Evolutionary conservation across 106 monocot genomes (phyloP).

Genomic region (Dendrobium catenatum): DNA sequence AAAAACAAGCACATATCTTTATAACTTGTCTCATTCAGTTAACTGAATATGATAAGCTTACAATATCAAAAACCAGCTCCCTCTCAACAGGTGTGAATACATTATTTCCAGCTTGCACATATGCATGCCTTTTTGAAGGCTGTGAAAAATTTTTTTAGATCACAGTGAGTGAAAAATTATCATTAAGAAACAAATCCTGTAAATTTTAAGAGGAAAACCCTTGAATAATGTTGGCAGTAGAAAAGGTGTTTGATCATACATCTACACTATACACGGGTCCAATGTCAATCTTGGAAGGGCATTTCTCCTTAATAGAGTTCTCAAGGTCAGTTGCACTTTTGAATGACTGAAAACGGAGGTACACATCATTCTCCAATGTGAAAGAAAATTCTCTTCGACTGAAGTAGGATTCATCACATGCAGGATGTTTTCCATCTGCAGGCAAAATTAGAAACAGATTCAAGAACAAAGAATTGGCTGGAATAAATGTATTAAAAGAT

Average conservation of each 20-base stretch:
- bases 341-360: constrained; percentile 86
- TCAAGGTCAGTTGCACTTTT: constrained; percentile 64
- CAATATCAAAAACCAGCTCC: constrained; percentile 97
- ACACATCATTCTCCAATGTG: constrained; percentile 77
- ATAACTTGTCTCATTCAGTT: constrained; percentile 3
- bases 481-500: background rate
- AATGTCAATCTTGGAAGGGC: constrained; percentile 86
- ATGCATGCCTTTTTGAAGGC: constrained; percentile 83
- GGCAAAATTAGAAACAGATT: background rate
- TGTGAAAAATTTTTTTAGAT: constrained; percentile 14
- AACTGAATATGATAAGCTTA: constrained; percentile 31
- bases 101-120: constrained; percentile 62
- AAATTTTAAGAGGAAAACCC: background rate
- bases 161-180: constrained; percentile 3
- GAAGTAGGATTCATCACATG: constrained; percentile 71
- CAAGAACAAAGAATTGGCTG: background rate
- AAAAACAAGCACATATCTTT: background rate
- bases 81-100: constrained; percentile 75
- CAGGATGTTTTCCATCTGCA: constrained; percentile 94
- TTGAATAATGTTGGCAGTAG: background rate
- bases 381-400: constrained; percentile 88
- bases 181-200: background rate
- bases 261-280: constrained; percentile 87
- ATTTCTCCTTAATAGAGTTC: constrained; percentile 73
- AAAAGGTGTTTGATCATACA: constrained; percentile 28